Percentiles rank a stretch among this genome's conserved stretches.
These are phyloP conservation scores for Sphagnum tenellum DNA, from an alignment of 225 moss, liverwort and hornwort genomes.

Conservation along the genomic window DNA sequence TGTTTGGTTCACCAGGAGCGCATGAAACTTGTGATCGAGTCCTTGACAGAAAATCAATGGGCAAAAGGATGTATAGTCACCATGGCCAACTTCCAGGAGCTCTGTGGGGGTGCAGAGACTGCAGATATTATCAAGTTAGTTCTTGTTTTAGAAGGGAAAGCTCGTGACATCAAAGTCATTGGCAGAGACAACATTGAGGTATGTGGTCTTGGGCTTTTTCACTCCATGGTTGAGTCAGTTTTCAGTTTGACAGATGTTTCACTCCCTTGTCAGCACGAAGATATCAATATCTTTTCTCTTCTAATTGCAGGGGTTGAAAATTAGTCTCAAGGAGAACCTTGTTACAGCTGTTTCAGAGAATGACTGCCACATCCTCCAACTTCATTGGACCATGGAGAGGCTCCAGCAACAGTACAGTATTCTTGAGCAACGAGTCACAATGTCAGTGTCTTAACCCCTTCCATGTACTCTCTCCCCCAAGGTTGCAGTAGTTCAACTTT, in stretches of 20 bases:
- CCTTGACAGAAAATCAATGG: conserved; percentile 45
- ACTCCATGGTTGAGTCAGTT: conserved; percentile 1
- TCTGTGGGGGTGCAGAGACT: conserved; percentile 71
- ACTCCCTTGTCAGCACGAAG: not conserved
- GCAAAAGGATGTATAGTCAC: conserved; percentile 55
- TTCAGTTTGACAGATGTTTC: not conserved
- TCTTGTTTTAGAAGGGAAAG: conserved; percentile 47
- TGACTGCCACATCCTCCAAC: conserved; percentile 66
- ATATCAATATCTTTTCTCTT: not conserved
- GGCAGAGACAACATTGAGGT: conserved; percentile 80
- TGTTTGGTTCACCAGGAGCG: conserved; percentile 49
- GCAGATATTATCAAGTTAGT: conserved; percentile 54
- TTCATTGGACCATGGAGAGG: conserved; percentile 87
- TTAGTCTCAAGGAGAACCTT: conserved; percentile 59
- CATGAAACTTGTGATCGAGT: conserved; percentile 34
- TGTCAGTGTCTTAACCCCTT: conserved; percentile 22
- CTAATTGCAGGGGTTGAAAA: conserved; percentile 75
- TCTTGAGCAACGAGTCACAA: conserved; percentile 50
- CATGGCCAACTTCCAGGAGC: conserved; percentile 56
- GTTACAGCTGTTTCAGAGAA: conserved; percentile 41
- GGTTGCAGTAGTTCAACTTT: no score
- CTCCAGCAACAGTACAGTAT: conserved; percentile 58
- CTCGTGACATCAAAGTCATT: conserved; percentile 33
- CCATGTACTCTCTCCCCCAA: no score
- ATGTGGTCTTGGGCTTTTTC: not conserved